These are phyloP conservation scores for Solanum rostratum DNA, from an alignment of 257 asterid genomes.

Conservation along the genomic window DNA sequence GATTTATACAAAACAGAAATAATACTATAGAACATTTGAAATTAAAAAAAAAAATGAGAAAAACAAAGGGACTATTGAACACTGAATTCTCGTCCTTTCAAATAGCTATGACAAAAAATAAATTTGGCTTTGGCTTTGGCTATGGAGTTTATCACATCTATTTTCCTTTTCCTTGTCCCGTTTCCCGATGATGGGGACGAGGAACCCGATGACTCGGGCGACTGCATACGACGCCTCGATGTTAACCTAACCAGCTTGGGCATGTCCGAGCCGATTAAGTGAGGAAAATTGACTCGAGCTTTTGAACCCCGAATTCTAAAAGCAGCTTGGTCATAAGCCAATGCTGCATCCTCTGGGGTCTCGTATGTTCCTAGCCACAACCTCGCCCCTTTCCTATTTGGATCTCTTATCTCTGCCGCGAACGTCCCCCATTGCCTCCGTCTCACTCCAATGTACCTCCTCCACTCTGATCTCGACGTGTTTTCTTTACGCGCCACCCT, in stretches of 20 bases:
- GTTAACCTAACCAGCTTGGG: background rate
- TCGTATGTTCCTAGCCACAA: slow-evolving; percentile 10
- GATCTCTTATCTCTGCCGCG: slow-evolving; percentile 12
- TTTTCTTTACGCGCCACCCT: background rate
- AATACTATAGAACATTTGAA: background rate
- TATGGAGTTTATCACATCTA: background rate
- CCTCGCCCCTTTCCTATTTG: slow-evolving; percentile 1
- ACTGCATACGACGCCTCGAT: background rate
- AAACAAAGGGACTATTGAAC: background rate
- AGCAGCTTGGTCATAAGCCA: slow-evolving; percentile 12
- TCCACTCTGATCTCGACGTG: background rate
- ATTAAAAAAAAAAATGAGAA: too few relatives aligned
- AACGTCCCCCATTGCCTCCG: slow-evolving; percentile 15
- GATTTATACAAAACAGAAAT: background rate
- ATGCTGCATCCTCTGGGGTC: slow-evolving; percentile 9
- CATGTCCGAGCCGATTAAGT: background rate
- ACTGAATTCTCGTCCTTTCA: background rate
- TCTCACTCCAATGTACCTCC: slow-evolving; percentile 3
- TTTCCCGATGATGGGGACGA: background rate
- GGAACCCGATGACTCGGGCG: background rate
- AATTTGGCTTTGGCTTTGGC: background rate
- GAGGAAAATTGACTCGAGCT: slow-evolving; percentile 2
- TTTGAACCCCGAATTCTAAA: slow-evolving; percentile 2
- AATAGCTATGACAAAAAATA: background rate
- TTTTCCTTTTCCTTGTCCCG: background rate